Conservation (phyloP, 768 basidiomycete species). For the Mycena sanguinolenta region DNA sequence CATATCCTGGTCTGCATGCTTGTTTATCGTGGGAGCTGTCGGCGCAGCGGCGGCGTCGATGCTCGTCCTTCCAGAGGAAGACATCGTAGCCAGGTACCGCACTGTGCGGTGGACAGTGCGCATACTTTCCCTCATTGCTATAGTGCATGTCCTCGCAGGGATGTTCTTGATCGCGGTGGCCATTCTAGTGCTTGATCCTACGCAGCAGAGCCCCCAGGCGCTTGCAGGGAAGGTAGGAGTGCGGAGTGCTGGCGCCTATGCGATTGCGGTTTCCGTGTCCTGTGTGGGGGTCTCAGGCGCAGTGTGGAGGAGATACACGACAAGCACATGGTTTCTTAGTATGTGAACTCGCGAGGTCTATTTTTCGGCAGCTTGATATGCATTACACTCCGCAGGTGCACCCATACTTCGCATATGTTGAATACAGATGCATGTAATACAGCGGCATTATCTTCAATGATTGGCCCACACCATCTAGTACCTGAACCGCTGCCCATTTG, state of each 20-base stretch:
- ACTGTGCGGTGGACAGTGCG: slow-evolving; percentile 37
- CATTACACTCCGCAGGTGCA: too few species aligned
- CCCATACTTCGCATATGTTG: too few species aligned
- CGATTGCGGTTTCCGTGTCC: slow-evolving; percentile 4
- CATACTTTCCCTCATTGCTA: slow-evolving; percentile 28
- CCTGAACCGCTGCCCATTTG: too few species aligned
- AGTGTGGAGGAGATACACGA: slow-evolving; percentile 23
- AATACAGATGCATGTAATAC: too few species aligned
- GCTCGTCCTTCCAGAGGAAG: slow-evolving; percentile 34
- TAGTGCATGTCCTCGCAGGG: slow-evolving; percentile 37
- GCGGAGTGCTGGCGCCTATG: slow-evolving; percentile 26
- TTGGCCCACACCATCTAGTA: too few species aligned
- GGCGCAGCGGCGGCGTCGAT: slow-evolving; percentile 32
- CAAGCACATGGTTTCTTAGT: slow-evolving; percentile 25
- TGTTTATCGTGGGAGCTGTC: slow-evolving; percentile 39
- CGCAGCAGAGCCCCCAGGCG: background rate
- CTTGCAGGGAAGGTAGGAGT: background rate
- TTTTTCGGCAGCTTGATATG: too few species aligned
- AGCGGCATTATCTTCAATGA: too few species aligned
- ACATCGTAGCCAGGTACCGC: slow-evolving; percentile 27
- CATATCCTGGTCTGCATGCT: slow-evolving; percentile 39
- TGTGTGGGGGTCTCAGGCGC: slow-evolving; percentile 3
- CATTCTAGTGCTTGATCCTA: slow-evolving; percentile 38
- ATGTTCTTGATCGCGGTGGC: slow-evolving; percentile 34
- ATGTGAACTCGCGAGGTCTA: too few species aligned